These are phyloP conservation scores for Agaricales sp. DNA, from an alignment of 1,284 basidiomycete genomes.

Conservation along the genomic window DNA sequence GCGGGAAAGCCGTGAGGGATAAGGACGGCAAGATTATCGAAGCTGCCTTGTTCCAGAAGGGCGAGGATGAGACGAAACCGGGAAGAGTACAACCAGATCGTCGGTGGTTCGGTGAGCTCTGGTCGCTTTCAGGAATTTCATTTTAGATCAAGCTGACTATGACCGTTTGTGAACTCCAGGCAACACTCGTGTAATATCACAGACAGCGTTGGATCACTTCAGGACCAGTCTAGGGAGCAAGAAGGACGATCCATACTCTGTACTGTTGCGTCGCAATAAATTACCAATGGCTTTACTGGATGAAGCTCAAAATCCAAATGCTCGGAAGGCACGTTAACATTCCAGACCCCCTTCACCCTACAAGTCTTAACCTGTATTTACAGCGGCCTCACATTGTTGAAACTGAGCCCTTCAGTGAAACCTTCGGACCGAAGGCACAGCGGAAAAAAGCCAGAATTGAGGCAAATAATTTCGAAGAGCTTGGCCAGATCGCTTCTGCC, in stretches of 20 bases:
- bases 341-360: neutral
- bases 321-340: constrained; percentile 53
- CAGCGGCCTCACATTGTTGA: constrained; percentile 87
- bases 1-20: constrained; percentile 84
- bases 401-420: constrained; percentile 86
- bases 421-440: constrained; percentile 91
- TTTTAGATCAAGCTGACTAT: constrained; percentile 5
- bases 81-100: constrained; percentile 90
- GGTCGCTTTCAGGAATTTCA: constrained; percentile 7
- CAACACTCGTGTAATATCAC: constrained; percentile 97
- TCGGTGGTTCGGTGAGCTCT: constrained; percentile 83
- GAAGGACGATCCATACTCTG: constrained; percentile 90
- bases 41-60: constrained; percentile 89
- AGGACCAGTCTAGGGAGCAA: constrained; percentile 74
- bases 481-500: constrained; percentile 56
- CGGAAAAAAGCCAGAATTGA: constrained; percentile 82
- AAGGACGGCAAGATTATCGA: constrained; percentile 84
- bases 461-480: constrained; percentile 80
- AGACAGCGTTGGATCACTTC: constrained; percentile 91
- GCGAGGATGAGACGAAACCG: constrained; percentile 78
- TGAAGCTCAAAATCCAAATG: constrained; percentile 71
- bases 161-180: constrained; percentile 42
- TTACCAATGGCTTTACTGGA: constrained; percentile 90
- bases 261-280: constrained; percentile 85
- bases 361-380: neutral